Base-by-base conservation (phyloP, 371 early-diverging fungal genomes). In the Zychaea mexicana region DNA sequence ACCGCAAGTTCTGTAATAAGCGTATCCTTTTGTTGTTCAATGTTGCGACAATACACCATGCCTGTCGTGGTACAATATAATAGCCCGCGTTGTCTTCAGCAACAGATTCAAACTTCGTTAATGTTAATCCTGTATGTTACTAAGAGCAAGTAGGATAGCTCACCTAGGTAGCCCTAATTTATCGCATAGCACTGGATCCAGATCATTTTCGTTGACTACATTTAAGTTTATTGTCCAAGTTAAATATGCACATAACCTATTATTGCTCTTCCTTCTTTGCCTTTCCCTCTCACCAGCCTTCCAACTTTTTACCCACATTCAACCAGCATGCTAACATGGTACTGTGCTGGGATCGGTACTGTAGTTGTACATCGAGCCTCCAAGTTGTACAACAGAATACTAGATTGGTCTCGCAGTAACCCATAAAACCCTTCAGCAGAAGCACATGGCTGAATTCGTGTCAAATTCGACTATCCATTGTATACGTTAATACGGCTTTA, bases 1-100 rank as follows among this genome's bases (percentile, higher is more conserved):
- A 49, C 49, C 49, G 26, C 22, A 49, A 49, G n/a, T 5, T 49
- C 49, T 49, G 49, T 49, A 49, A 49, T 22, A 22, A 49, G n/a
- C 13, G 24, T 49, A 13, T 49, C 49, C 1, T 19, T 49, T 19
- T 2, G 9, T 4, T 4, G 13, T 24, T 4, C 21, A 22, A 6
- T 24, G 24, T 19, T n/a, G 12, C n/a, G 49, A 49, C 22, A 49
- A 49, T 49, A 49, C 7, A 49, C 26, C 21, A 24, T 24, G 13
- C 49, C 49, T 6, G 10, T 24, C 0, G 21, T 17, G 21, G 49
- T 49, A 5, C 22, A 19, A 24, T 49, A 49, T 8, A 49, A 49
- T 24, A 49, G 24, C 9, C 49, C 26, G 1, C n/a, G 19, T 6
- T 49, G 21, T 24, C 49, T 49, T n/a, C n/a, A n/a, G n/a, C n/a